These are phyloP conservation scores for Globisporangium megalacanthum DNA, from an alignment of 352 stramenopile genomes.

Conservation along the genomic window DNA sequence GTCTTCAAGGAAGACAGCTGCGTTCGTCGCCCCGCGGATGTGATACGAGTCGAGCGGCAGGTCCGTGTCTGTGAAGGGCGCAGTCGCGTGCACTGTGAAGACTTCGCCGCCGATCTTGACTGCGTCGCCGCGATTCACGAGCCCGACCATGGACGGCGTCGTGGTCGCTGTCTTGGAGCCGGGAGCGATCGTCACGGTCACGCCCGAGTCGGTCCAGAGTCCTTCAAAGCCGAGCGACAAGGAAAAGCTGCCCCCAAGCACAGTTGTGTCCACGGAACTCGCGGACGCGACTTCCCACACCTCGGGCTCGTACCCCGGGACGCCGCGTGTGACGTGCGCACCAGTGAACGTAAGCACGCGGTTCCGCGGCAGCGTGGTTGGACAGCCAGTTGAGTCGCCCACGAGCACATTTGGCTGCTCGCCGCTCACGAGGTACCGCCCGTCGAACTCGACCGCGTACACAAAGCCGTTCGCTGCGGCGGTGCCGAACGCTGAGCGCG, in stretches of 20 bases:
- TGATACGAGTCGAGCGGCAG: constrained; percentile 70
- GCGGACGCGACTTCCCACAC: constrained; percentile 59
- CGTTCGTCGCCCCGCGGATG: constrained; percentile 30
- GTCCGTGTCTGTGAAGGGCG: constrained; percentile 61
- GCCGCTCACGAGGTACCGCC: constrained; percentile 51
- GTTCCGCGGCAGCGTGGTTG: constrained; percentile 32
- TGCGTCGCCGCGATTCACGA: constrained; percentile 60
- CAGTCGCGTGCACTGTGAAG: constrained; percentile 58
- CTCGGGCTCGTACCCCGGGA: constrained; percentile 47
- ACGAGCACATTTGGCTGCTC: constrained; percentile 45
- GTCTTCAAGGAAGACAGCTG: constrained; percentile 41
- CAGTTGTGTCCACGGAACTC: constrained; percentile 18
- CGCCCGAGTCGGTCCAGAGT: constrained; percentile 28
- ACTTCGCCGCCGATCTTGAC: constrained; percentile 48
- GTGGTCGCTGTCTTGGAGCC: constrained; percentile 49
- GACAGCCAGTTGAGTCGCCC: constrained; percentile 33
- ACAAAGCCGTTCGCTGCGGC: constrained; percentile 47
- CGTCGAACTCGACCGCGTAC: constrained; percentile 71
- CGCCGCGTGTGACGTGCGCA: constrained; percentile 29
- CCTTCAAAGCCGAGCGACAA: constrained; percentile 71
- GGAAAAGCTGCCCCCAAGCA: constrained; percentile 61
- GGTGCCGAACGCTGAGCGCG: constrained; percentile 37
- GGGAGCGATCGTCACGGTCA: constrained; percentile 35
- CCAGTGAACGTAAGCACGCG: constrained; percentile 45
- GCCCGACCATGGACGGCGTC: constrained; percentile 42